Conservation (phyloP, 306 rosid species). For the Leucaena leucocephala region DNA sequence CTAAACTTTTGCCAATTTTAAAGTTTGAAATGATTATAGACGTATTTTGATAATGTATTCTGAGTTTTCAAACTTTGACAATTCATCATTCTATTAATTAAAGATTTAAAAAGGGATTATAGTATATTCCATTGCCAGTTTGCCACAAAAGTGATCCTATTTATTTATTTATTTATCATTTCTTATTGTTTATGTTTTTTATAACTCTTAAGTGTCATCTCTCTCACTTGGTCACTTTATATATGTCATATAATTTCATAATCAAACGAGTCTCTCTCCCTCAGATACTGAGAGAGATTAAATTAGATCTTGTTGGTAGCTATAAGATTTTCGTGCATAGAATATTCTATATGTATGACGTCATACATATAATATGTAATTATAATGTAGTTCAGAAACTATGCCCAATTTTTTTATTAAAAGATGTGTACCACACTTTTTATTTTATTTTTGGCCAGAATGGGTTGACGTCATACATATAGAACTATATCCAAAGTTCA, state of each 20-base stretch:
- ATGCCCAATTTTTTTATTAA: no score
- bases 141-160: no score
- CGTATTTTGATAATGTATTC: background rate
- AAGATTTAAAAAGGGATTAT: background rate
- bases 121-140: background rate
- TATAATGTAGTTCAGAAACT: background rate
- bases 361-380: background rate
- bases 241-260: background rate
- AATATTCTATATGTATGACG: no score
- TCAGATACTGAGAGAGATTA: background rate
- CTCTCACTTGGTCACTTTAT: background rate
- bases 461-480: background rate
- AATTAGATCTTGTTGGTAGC: slow-evolving; percentile 1
- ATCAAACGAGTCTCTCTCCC: background rate
- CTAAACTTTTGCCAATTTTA: background rate
- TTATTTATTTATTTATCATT: background rate
- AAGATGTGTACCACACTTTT: no score
- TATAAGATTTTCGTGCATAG: background rate
- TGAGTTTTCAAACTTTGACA: background rate
- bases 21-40: background rate
- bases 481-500: no score
- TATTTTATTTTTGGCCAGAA: no score
- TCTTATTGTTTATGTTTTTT: background rate
- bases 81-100: background rate
- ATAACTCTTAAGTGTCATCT: background rate